These are phyloP conservation scores for Sphaerulina musiva DNA, from an alignment of 2,329 filamentous ascomycete species.

Conservation along the genomic window DNA sequence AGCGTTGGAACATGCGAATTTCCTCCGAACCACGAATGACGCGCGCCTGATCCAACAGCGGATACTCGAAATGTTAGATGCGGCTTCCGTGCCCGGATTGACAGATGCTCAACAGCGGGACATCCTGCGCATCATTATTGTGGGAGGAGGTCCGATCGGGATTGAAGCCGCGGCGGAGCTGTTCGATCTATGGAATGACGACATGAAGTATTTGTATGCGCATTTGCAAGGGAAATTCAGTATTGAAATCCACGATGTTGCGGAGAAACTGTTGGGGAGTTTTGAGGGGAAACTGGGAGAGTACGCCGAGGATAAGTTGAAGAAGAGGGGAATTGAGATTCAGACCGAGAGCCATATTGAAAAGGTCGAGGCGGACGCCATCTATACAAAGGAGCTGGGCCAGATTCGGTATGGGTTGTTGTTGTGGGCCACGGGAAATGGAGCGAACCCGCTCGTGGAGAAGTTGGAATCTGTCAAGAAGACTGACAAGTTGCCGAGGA, in stretches of 20 bases:
- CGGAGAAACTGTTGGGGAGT: conserved; percentile 36
- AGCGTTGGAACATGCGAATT: conserved; percentile 36
- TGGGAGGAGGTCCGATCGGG: conserved; percentile 41
- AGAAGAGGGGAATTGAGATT: conserved; percentile 36
- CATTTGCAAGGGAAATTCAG: conserved; percentile 36
- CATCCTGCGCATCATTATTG: conserved; percentile 36
- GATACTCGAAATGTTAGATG: conserved; percentile 35
- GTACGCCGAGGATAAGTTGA: conserved; percentile 38
- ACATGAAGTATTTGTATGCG: conserved; percentile 38
- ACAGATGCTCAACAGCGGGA: conserved; percentile 29
- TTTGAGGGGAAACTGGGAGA: conserved; percentile 40
- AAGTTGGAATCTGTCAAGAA: conserved; percentile 32
- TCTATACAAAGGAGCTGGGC: conserved; percentile 35
- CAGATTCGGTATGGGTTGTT: conserved; percentile 35
- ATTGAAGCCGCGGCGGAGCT: conserved; percentile 42
- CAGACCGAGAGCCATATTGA: conserved; percentile 37
- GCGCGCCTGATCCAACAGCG: conserved; percentile 33
- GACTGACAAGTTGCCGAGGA: conserved; percentile 31
- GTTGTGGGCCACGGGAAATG: conserved; percentile 39
- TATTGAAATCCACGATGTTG: conserved; percentile 43
- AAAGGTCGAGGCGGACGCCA: conserved; percentile 32
- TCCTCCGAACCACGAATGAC: conserved; percentile 36
- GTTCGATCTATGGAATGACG: conserved; percentile 38
- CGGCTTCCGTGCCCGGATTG: conserved; percentile 32
- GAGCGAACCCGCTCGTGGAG: conserved; percentile 32